phyloP scores from a whole-genome alignment of 257 asterid species.

The Linaria vulgaris region DNA sequence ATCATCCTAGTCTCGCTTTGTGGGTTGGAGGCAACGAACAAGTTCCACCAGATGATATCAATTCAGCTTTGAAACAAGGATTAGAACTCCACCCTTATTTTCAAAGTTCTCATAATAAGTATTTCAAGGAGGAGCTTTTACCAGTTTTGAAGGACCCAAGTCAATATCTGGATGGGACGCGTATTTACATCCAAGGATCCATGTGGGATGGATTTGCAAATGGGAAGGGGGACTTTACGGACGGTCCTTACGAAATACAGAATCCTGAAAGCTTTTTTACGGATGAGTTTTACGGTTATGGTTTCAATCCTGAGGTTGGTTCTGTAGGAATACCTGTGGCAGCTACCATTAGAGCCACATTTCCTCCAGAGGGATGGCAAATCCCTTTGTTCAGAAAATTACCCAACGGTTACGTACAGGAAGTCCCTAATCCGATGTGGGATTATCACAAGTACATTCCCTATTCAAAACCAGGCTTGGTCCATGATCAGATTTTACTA shows the following conservation, averaged over 20 bases:
- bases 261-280: constrained; percentile 86
- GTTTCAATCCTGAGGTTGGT: constrained; percentile 99
- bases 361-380: constrained; percentile 87
- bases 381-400: constrained; percentile 68
- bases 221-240: constrained; percentile 86
- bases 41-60: constrained; percentile 88
- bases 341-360: constrained; percentile 90
- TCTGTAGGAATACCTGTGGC: constrained; percentile 98
- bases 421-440: constrained; percentile 91
- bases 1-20: constrained; percentile 95
- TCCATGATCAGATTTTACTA: constrained; percentile 82
- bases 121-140: constrained; percentile 25
- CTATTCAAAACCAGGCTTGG: constrained; percentile 80
- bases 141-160: constrained; percentile 61
- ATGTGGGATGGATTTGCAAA: constrained; percentile 99
- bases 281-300: constrained; percentile 71
- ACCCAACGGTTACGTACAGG: constrained; percentile 66
- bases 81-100: constrained; percentile 75
- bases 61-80: constrained; percentile 60
- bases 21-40: constrained; percentile 99
- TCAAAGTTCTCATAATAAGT: constrained; percentile 24
- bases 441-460: constrained; percentile 86
- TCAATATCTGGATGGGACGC: constrained; percentile 88
- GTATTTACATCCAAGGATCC: constrained; percentile 79
- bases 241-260: constrained; percentile 95